phyloP scores from a whole-genome alignment of 441 rosid genomes.

The Melastoma candidum region DNA sequence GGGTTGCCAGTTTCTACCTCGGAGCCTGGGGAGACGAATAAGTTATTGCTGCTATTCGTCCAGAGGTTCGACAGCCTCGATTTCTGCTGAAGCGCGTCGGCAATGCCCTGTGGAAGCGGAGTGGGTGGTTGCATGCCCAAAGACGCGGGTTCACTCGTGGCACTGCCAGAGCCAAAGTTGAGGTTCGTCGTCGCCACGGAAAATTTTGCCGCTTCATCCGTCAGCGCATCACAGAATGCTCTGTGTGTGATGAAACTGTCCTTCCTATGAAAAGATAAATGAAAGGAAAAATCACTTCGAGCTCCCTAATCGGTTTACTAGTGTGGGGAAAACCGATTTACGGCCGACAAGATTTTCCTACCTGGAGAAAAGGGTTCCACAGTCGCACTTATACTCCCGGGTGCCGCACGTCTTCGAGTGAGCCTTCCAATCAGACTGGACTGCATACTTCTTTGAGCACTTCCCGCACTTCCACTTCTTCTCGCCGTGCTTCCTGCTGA shows the following conservation, averaged over 20 bases:
- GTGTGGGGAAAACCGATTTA: too few relatives aligned
- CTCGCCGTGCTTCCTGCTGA: slow-evolving; percentile 40
- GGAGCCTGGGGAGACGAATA: slow-evolving; percentile 2
- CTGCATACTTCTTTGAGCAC: slow-evolving; percentile 35
- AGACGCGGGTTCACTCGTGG: too few relatives aligned
- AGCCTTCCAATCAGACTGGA: slow-evolving; percentile 47
- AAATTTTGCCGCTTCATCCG: slow-evolving; percentile 32
- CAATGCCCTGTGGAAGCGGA: too few relatives aligned
- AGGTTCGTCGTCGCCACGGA: slow-evolving; percentile 36
- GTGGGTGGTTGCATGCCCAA: too few relatives aligned
- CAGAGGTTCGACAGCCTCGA: slow-evolving; percentile 13
- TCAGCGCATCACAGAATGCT: slow-evolving; percentile 34
- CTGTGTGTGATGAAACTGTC: slow-evolving; percentile 42
- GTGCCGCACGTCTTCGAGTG: slow-evolving; percentile 45
- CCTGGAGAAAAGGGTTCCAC: slow-evolving; percentile 31
- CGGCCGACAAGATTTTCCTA: neutral
- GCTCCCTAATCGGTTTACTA: neutral
- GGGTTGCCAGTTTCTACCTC: slow-evolving; percentile 18
- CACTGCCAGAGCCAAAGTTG: slow-evolving; percentile 20
- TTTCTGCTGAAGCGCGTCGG: slow-evolving; percentile 5
- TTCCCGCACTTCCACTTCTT: slow-evolving; percentile 47
- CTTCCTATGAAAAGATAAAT: slow-evolving; percentile 21
- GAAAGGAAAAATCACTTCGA: neutral
- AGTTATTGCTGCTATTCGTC: too few relatives aligned
- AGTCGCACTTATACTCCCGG: slow-evolving; percentile 37